Evolutionary conservation across 345 rosid genomes (phyloP).

Genomic region (Rubroshorea leprosula): DNA sequence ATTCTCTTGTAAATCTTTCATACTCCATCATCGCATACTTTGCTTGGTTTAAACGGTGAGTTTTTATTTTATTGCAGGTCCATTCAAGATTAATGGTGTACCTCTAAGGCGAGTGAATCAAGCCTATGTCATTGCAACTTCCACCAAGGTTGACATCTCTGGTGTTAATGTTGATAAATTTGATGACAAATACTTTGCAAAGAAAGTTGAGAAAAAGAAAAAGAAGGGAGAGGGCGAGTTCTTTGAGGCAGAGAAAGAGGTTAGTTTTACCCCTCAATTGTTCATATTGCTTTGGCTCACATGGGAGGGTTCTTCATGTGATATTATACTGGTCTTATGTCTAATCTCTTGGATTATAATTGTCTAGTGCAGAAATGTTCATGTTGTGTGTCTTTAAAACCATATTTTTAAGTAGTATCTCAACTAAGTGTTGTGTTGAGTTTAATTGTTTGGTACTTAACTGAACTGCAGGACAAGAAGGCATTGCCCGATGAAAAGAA

Average conservation of each 20-base stretch:
- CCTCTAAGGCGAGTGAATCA: slow-evolving; percentile 68
- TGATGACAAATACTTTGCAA: slow-evolving; percentile 56
- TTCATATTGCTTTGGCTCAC: not conserved
- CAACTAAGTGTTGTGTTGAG: not conserved
- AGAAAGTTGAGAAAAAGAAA: slow-evolving; percentile 68
- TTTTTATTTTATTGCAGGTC: slow-evolving; percentile 33
- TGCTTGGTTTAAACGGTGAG: no score
- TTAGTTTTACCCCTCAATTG: slow-evolving; percentile 16
- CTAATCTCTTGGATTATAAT: not conserved
- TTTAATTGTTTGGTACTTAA: not conserved
- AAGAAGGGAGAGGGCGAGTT: slow-evolving; percentile 75
- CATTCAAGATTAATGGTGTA: slow-evolving; percentile 74
- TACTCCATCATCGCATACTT: no score
- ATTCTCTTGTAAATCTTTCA: no score
- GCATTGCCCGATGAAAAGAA: slow-evolving; percentile 61
- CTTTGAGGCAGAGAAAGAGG: slow-evolving; percentile 81
- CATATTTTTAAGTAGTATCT: not conserved
- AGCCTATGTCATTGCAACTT: slow-evolving; percentile 58
- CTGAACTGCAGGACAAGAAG: slow-evolving; percentile 49
- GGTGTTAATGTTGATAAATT: slow-evolving; percentile 47
- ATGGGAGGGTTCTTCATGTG: no score
- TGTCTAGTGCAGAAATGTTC: not conserved
- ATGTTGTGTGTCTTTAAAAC: no score
- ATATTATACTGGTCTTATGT: not conserved
- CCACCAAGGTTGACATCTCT: slow-evolving; percentile 64